Evolutionary conservation across 495 filamentous ascomycete species (phyloP), one percentile per base, ranked within the genome.

Genomic region (Penicillium turbatum): DNA sequence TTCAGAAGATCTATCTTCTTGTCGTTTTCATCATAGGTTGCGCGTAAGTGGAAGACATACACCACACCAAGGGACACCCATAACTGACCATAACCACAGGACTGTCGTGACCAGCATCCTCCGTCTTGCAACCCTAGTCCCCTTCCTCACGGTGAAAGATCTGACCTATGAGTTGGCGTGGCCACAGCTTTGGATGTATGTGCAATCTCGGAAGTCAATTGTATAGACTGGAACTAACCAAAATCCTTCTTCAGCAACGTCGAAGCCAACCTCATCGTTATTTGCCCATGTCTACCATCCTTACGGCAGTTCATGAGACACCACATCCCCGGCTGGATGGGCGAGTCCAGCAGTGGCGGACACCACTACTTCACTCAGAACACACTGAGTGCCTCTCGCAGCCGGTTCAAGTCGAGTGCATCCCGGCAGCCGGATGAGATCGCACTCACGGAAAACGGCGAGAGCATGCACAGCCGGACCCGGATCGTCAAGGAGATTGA

Each of bases 261-360:
- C 38, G 65, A 67, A 51, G 52, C 55, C n/a, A 67, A 67, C 32
- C 57, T 61, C 21, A 65, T 67, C 12, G 51, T 67, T n/a, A 55
- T 67, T 17, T 67, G 65, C 36, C 53, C 56, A 13, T 61, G 56
- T 16, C 57, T 67, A 2, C 62, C 62, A 2, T 61, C 54, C 26
- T 29, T 67, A 11, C 62, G 62, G 6, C 62, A 63, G 24, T 65
- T 67, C 7, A 13, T 65, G 26, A 55, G 65, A 11, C 52, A 43
- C 40, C 54, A 65, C 44, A 51, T 51, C 16, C 62, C 65, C 9
- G 39, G 46, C 6, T 61, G 49, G 50, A 41, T 67, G 16, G 64
- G 61, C 29, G 54, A 60, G 30, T 26, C 43, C 15, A 31, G 17
- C 5, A 49, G 34, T 31, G 6, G 19, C 12, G 24, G 34, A 7